A percentile compares a stretch with the other conserved stretches of the same genome.
Conservation (phyloP, 23 red algal genomes). For the Gracilaria vermiculophylla region DNA sequence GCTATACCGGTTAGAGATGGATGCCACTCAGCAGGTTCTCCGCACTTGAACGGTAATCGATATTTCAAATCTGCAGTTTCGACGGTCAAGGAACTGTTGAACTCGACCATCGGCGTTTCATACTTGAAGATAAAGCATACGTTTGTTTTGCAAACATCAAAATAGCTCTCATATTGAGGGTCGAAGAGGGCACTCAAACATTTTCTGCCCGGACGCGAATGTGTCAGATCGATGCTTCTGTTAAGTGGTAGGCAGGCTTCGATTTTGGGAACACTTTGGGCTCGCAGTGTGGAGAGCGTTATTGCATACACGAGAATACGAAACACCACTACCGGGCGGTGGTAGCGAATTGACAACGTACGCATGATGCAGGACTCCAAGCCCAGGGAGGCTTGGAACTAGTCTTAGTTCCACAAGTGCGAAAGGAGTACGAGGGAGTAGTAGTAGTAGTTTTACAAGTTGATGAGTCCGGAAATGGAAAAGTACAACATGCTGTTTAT, state of each 20-base stretch:
- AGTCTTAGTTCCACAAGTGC: no score
- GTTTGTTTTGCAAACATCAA: slow-evolving; percentile 7
- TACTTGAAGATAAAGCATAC: slow-evolving; percentile 20
- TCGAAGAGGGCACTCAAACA: neutral
- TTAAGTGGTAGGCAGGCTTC: neutral
- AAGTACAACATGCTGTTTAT: no score
- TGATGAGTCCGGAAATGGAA: no score
- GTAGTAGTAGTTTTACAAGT: no score
- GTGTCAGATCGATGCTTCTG: neutral
- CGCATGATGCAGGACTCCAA: neutral
- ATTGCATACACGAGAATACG: neutral
- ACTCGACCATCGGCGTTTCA: neutral
- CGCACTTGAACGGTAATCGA: neutral
- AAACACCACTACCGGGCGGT: neutral
- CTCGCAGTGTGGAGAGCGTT: neutral
- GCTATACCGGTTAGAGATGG: neutral
- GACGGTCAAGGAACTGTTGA: neutral
- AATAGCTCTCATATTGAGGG: neutral
- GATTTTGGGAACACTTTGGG: neutral
- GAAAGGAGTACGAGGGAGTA: no score
- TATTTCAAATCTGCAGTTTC: neutral
- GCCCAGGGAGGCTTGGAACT: no score
- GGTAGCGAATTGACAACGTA: neutral
- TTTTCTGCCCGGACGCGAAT: neutral
- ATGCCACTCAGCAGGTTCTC: neutral